These are phyloP conservation scores for Mayamaea pseudoterrestris DNA, from an alignment of 108 stramenopile species.

Conservation along the genomic window DNA sequence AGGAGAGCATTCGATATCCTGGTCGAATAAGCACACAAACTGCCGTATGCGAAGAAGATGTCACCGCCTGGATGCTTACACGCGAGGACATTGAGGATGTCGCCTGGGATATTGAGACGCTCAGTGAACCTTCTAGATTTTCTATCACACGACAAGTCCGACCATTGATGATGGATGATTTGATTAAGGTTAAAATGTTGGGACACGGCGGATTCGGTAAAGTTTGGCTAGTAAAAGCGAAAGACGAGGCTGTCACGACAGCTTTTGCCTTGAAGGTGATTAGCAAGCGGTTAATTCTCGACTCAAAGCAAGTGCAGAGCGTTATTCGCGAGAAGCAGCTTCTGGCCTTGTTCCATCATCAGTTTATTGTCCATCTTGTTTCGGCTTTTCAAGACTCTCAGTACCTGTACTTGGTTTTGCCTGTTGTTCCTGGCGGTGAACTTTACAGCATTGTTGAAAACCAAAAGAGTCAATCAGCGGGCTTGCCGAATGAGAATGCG, in stretches of 20 bases:
- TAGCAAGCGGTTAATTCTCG: slow-evolving; percentile 68
- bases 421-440: slow-evolving; percentile 75
- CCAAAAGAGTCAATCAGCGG: slow-evolving; percentile 22
- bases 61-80: slow-evolving; percentile 39
- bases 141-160: slow-evolving; percentile 2
- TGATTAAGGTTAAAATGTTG: slow-evolving; percentile 60
- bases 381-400: slow-evolving; percentile 79
- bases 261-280: slow-evolving; percentile 92
- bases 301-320: slow-evolving; percentile 81
- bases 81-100: slow-evolving; percentile 34
- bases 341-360: slow-evolving; percentile 83
- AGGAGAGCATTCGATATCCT: slow-evolving; percentile 37
- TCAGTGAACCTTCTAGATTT: slow-evolving; percentile 28
- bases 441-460: slow-evolving; percentile 69
- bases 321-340: slow-evolving; percentile 92
- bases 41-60: slow-evolving; percentile 37
- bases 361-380: slow-evolving; percentile 79
- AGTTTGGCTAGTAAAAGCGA: slow-evolving; percentile 73
- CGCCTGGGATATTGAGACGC: slow-evolving; percentile 53
- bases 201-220: slow-evolving; percentile 89
- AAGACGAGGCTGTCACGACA: slow-evolving; percentile 20
- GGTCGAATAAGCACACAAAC: slow-evolving; percentile 27
- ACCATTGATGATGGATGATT: slow-evolving; percentile 44
- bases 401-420: slow-evolving; percentile 80
- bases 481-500: slow-evolving; percentile 44